Conservation (phyloP, 2,329 filamentous ascomycete genomes). For the Fusarium staphyleae region DNA sequence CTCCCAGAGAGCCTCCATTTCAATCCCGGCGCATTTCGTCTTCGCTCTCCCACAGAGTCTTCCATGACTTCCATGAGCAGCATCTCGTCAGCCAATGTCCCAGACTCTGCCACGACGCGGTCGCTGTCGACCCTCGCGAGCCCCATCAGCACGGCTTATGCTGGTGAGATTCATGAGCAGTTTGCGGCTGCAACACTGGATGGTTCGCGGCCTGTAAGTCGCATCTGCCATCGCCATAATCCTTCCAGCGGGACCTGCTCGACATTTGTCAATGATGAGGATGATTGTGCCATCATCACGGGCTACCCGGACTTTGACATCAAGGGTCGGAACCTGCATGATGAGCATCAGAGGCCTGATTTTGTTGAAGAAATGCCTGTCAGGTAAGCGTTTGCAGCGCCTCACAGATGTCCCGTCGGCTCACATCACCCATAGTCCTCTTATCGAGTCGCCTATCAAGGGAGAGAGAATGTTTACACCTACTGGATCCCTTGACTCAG, state of each 20-base stretch:
- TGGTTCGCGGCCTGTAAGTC: conserved; percentile 38
- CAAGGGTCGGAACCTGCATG: conserved; percentile 32
- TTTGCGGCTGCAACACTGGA: conserved; percentile 40
- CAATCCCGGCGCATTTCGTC: conserved; percentile 37
- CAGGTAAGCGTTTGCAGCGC: conserved; percentile 14
- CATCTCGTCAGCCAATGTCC: conserved; percentile 47
- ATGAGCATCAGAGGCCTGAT: conserved; percentile 5
- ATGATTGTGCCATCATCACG: conserved; percentile 40
- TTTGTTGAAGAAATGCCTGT: conserved; percentile 13
- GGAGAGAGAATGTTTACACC: conserved; percentile 33
- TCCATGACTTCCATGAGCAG: conserved; percentile 51
- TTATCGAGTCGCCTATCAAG: conserved; percentile 31
- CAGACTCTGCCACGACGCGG: conserved; percentile 50
- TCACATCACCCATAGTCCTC: conserved; percentile 21
- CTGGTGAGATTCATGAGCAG: conserved; percentile 45
- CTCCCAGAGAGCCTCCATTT: conserved; percentile 46
- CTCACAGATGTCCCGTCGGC: not conserved
- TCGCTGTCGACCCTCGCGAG: conserved; percentile 48
- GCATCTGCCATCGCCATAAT: conserved; percentile 45
- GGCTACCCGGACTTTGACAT: conserved; percentile 41
- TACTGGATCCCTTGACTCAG: conserved; percentile 12
- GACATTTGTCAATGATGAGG: conserved; percentile 49
- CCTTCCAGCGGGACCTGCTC: conserved; percentile 48
- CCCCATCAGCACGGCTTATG: conserved; percentile 48
- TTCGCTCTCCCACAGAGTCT: conserved; percentile 48